Base-by-base conservation (phyloP, 2,329 filamentous ascomycete species). In the Epichloe aotearoae region DNA sequence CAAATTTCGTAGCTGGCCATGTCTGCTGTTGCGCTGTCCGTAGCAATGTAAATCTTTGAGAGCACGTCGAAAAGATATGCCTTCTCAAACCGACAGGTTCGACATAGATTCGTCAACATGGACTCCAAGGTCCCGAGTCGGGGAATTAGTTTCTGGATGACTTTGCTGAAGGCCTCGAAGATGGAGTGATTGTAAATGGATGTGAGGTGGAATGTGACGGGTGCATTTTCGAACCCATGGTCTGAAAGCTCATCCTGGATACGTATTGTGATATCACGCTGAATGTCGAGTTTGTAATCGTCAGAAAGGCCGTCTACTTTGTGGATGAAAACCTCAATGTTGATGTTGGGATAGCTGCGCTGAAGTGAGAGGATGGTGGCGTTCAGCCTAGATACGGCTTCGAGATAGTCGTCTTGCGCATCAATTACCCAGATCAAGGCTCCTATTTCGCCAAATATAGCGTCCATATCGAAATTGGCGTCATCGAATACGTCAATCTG, bases 121-220 rank as follows among this genome's bases (percentile, higher is more conserved):
- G 89, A 86, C 69, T 98, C 93, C 51, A 98, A 80, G 26, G 90
- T 94, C 5, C 89, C 88, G 7, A 98, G 79, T 55, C 95, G 87
- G 1, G 93, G 91, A 48, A 98, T 91, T 33, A 98, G 79, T 67
- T 96, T 96, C 68, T 98, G 93, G 56, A 98, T 95, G 55, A 98
- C 91, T 68, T 96, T 96, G 72, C 85, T 91, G 66, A 98, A 96
- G 47, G 93, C 93, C 69, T 98, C 93, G 64, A 97, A 98, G 62
- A 95, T 95, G 61, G 86, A 94, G 69, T 96, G 91, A 66, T 98
- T 93, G 74, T 97, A 98, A 65, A 98, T 98, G 63, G 86, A 94
- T 14, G 93, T 98, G 52, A 95, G 82, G 66, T 98, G 91, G 69
- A 95, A 98, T 53, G 86, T 90, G 56, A 98, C 87, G 1, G 88